Evolutionary conservation across 192 early-diverging fungal genomes (phyloP).

Genomic region (Coemansia sp.): DNA sequence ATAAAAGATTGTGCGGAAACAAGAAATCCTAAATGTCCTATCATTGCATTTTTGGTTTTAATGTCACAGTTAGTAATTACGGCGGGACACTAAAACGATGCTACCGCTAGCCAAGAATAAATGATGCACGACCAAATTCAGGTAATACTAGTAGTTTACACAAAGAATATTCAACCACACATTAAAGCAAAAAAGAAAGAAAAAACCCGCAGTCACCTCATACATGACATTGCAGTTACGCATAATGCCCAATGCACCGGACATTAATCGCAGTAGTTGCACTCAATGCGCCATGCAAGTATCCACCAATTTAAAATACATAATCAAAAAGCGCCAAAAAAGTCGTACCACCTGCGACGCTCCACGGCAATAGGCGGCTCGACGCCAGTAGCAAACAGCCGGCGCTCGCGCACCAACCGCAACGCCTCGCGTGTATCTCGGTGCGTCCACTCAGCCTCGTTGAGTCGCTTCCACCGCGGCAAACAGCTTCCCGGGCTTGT

Average conservation of each 20-base stretch:
- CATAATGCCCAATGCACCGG: neutral
- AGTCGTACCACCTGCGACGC: conserved; percentile 40
- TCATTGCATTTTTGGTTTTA: too few species aligned
- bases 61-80: too few species aligned
- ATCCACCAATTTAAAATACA: neutral
- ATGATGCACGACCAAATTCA: too few species aligned
- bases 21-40: neutral
- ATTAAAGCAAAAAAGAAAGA: too few species aligned
- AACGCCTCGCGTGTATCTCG: conserved; percentile 34
- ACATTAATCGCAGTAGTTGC: too few species aligned
- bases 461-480: conserved; percentile 27
- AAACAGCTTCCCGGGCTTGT: conserved; percentile 27
- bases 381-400: neutral
- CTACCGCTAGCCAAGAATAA: too few species aligned
- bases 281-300: neutral
- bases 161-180: too few species aligned
- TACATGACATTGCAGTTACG: neutral
- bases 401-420: conserved; percentile 16
- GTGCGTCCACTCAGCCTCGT: conserved; percentile 16
- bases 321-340: conserved; percentile 23
- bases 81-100: too few species aligned
- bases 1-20: conserved; percentile 3
- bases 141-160: too few species aligned
- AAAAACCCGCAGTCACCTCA: neutral
- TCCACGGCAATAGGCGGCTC: conserved; percentile 29